Percentiles rank a stretch among this genome's conserved stretches.
These are phyloP conservation scores for Acanthamoeba royreba DNA, from an alignment of 208 protist genomes.

Conservation along the genomic window DNA sequence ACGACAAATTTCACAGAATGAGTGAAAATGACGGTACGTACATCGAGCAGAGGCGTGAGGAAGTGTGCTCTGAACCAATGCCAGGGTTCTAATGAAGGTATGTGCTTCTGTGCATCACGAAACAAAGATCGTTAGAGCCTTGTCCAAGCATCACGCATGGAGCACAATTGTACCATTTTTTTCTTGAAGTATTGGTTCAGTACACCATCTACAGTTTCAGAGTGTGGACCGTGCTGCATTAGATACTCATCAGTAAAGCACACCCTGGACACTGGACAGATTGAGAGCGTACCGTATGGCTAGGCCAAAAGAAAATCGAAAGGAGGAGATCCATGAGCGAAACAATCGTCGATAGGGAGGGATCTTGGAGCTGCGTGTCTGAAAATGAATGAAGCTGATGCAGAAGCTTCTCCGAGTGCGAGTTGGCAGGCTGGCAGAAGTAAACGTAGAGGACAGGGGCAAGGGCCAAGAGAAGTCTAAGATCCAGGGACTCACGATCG, in stretches of 20 bases:
- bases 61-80: background rate
- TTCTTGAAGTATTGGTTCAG: no score
- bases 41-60: background rate
- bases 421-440: background rate
- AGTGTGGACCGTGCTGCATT: no score
- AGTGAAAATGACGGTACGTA: background rate
- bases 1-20: no score
- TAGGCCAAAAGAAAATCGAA: background rate
- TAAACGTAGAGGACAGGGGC: background rate
- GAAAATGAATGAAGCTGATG: background rate
- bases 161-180: background rate
- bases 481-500: background rate
- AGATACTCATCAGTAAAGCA: no score
- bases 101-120: background rate
- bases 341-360: background rate
- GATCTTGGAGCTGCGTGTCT: background rate
- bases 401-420: background rate
- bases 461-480: background rate
- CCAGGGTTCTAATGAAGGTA: background rate
- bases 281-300: background rate
- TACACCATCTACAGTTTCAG: no score
- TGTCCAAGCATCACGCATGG: background rate
- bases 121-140: no score
- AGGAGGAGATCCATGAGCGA: background rate
- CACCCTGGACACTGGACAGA: background rate